Base-by-base conservation (phyloP, 805 yeast genomes). In the Huiozyma naganishii region DNA sequence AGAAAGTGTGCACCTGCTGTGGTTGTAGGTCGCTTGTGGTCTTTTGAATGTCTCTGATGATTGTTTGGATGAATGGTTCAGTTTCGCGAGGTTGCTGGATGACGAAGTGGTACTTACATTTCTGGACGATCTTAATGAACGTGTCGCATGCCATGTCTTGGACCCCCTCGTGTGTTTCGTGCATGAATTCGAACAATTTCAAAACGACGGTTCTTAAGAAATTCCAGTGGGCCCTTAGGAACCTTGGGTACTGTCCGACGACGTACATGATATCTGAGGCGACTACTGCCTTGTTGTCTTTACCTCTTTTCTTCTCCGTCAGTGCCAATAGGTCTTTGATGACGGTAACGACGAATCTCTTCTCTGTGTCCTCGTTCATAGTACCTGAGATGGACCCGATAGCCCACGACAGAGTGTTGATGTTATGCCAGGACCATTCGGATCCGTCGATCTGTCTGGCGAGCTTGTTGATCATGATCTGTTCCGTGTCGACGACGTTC, bases 91-190 rank as follows among this genome's bases (percentile, higher is more conserved):
- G 75, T 66, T 90, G 97, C 52, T 77, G 81, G 40, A 83, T 82
- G 36, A 90, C 95, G 65, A 92, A 92, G 65, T 90, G 97, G 52
- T 89, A 80, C 66, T 88, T 89, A 74, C 98, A 92, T 67, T 92
- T 92, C 53, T 78, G 81, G 23, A 95, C 86, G 63, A 92, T 92
- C 65, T 92, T 92, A 61, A 90, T 90, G 61, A 92, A 92, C 0
- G 99, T 92, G 65, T 92, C 99, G 71, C 98, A 92, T 7, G 99
- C 98, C 98, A 92, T 92, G 66, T 92, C 98, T 69, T 92, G 98
- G 48, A 92, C 98, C 70, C 98, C 98, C 66, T 90, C 99, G 66
- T 92, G 99, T n/a, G 97, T 88, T 72, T 92, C 99, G 69, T 92
- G 97, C 99, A 92, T 92, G 59, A 92, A 92, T 65, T 92, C 98